Evolutionary conservation across 2,329 filamentous ascomycete genomes (phyloP).

Genomic region (Plectosphaerella cucumerina): DNA sequence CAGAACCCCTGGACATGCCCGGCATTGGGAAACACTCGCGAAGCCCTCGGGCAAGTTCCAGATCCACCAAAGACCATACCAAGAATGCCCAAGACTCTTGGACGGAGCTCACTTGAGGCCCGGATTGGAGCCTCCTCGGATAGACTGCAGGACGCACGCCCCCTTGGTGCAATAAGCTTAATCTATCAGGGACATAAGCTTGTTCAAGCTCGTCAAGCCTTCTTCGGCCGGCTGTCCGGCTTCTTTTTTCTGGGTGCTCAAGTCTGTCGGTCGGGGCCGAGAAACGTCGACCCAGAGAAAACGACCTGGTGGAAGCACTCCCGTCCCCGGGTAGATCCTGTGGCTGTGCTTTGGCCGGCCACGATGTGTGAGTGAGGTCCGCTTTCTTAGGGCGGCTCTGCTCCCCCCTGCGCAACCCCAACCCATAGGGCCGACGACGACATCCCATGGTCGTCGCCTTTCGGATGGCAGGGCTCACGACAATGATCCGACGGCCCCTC

Average conservation of each 20-base stretch:
- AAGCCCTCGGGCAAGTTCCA: background rate
- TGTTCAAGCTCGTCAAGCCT: background rate
- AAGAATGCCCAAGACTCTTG: background rate
- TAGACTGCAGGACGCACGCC: background rate
- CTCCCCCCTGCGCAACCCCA: background rate
- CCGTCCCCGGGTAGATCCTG: background rate
- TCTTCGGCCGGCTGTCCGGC: background rate
- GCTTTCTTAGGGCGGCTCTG: background rate
- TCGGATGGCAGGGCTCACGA: background rate
- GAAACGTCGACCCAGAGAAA: background rate
- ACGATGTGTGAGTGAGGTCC: background rate
- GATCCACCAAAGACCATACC: background rate
- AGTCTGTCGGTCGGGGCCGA: background rate
- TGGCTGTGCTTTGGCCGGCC: background rate
- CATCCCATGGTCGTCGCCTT: background rate
- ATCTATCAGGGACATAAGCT: background rate
- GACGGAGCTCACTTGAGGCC: background rate
- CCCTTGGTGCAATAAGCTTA: background rate
- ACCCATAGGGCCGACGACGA: background rate
- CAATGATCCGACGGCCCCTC: background rate
- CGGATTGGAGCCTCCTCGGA: background rate
- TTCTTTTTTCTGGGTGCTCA: background rate
- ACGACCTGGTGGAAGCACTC: background rate
- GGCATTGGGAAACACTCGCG: background rate
- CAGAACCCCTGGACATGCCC: background rate